Percentiles rank a stretch among this genome's conserved stretches.
phyloP scores from a whole-genome alignment of 2,329 filamentous ascomycete species.

The Hirsutella thompsonii region DNA sequence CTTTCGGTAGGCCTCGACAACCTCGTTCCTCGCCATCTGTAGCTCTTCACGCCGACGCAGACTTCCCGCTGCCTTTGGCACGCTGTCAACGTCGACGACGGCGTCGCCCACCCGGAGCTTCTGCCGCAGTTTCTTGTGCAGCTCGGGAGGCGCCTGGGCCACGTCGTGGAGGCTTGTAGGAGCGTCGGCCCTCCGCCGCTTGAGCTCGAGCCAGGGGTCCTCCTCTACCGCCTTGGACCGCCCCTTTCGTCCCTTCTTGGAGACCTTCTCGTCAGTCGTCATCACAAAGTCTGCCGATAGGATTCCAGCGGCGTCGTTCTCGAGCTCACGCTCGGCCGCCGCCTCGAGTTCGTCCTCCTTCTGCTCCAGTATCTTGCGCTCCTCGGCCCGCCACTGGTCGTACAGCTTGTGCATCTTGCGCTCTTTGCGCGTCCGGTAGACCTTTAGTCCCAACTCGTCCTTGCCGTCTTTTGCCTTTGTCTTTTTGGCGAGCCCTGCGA shows the following conservation, averaged over 20 bases:
- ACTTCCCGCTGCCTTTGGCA: conserved; percentile 26
- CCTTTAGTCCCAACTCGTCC: conserved; percentile 52
- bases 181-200: conserved; percentile 47
- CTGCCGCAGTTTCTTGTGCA: conserved; percentile 35
- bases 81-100: conserved; percentile 20
- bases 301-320: conserved; percentile 39
- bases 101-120: conserved; percentile 21
- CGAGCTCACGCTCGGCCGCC: conserved; percentile 49
- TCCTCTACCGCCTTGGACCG: conserved; percentile 28
- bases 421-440: conserved; percentile 69
- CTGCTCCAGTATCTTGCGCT: conserved; percentile 47
- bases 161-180: conserved; percentile 43
- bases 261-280: conserved; percentile 18
- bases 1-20: conserved; percentile 25
- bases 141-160: conserved; percentile 62
- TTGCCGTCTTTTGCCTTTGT: conserved; percentile 42
- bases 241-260: conserved; percentile 28
- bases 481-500: conserved; percentile 57
- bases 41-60: conserved; percentile 25
- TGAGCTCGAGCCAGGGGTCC: conserved; percentile 68
- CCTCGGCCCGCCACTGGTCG: conserved; percentile 61
- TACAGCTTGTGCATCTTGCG: conserved; percentile 70
- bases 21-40: conserved; percentile 19
- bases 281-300: conserved; percentile 29
- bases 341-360: conserved; percentile 53